Evolutionary conservation across 495 filamentous ascomycete species (phyloP).

Genomic region (Talaromyces nanjingensis): DNA sequence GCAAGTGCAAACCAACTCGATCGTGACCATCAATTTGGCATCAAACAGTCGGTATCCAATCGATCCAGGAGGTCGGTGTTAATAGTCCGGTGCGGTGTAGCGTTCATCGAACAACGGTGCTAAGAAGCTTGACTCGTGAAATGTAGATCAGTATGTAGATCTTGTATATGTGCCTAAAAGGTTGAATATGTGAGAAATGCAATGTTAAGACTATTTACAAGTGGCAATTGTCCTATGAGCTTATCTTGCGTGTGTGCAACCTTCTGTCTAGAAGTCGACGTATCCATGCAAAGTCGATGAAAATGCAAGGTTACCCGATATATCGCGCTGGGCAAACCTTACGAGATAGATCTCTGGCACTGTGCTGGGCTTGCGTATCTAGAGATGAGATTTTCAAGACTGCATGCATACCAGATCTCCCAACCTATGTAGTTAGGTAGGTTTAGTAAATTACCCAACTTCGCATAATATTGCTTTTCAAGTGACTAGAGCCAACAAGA

Average conservation of each 20-base stretch:
- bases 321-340: neutral
- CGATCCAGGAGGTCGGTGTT: neutral
- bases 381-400: neutral
- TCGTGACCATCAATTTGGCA: neutral
- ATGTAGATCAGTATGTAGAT: neutral
- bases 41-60: neutral
- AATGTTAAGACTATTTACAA: neutral
- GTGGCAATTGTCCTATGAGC: neutral
- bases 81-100: neutral
- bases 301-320: neutral
- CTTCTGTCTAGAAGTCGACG: neutral
- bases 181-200: neutral
- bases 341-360: neutral
- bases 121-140: neutral
- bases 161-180: neutral
- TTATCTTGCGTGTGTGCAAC: neutral
- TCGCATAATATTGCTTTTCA: neutral
- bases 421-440: neutral
- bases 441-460: neutral
- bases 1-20: neutral
- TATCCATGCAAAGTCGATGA: neutral
- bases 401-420: neutral
- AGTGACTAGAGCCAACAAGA: neutral
- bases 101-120: neutral
- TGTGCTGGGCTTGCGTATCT: neutral